These are phyloP conservation scores for Eucalyptus melliodora DNA, from an alignment of 345 rosid species.

Conservation along the genomic window DNA sequence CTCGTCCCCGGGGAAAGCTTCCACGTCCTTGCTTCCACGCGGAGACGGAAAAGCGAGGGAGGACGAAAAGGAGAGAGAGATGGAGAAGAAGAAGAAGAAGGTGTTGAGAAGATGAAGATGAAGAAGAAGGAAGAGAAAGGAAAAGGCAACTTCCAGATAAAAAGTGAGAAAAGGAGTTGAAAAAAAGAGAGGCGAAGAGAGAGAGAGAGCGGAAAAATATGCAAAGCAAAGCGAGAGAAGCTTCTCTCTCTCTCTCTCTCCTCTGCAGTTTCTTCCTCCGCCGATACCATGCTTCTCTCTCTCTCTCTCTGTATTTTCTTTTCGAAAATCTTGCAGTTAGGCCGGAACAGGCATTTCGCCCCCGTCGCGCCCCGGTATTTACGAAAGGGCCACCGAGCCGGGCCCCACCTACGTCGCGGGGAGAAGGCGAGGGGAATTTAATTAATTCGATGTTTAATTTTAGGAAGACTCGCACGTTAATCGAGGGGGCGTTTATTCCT, in stretches of 20 bases:
- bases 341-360: not conserved
- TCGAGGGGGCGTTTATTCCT: not conserved
- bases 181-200: not conserved
- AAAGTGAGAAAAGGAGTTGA: conserved; percentile 20
- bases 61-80: not conserved
- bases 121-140: not conserved
- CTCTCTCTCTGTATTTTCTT: not conserved
- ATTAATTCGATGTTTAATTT: not conserved
- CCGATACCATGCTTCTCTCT: not conserved
- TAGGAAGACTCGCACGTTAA: not conserved
- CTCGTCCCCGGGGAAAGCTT: not conserved
- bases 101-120: not conserved
- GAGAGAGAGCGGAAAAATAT: conserved; percentile 14
- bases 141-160: conserved; percentile 17
- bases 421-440: too few species aligned
- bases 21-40: not conserved
- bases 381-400: not conserved
- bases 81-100: not conserved
- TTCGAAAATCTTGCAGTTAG: not conserved
- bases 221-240: not conserved
- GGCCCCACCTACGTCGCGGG: not conserved
- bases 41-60: not conserved
- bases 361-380: not conserved
- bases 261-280: not conserved
- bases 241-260: not conserved